These are phyloP conservation scores for Salix suchowensis DNA, from an alignment of 345 rosid species.

Conservation along the genomic window DNA sequence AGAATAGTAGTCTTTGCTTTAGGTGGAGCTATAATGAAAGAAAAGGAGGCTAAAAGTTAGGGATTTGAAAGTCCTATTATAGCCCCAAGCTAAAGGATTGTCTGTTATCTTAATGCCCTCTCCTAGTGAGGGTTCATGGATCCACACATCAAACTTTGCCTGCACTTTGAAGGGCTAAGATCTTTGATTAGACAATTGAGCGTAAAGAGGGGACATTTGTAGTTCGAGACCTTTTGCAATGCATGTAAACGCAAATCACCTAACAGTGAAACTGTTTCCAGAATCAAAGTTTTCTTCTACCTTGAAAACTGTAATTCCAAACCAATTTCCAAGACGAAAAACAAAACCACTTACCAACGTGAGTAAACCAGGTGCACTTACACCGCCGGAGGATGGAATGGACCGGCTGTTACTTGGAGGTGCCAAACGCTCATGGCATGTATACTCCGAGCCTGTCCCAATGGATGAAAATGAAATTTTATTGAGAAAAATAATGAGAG, in stretches of 20 bases:
- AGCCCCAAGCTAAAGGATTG: not conserved
- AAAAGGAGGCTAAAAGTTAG: not conserved
- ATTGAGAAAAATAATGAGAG: not conserved
- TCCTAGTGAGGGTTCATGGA: not conserved
- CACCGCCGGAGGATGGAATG: not conserved
- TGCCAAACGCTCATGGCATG: constrained; percentile 1
- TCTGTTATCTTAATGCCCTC: not conserved
- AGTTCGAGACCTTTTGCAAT: not conserved
- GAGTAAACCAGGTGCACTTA: not conserved
- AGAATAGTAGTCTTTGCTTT: not conserved
- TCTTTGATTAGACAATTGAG: not conserved
- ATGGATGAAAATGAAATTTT: not conserved
- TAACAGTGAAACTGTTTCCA: not conserved
- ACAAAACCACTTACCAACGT: not conserved
- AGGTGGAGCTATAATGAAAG: not conserved
- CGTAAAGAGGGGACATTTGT: not conserved
- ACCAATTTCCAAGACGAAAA: not conserved
- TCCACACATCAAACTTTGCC: not conserved
- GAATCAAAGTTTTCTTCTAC: not conserved
- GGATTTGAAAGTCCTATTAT: not conserved
- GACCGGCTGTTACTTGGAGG: not conserved
- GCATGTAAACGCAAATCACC: not conserved
- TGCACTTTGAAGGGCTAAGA: not conserved
- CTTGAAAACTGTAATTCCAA: not conserved
- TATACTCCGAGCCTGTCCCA: not conserved